phyloP scores from a whole-genome alignment of 208 protist genomes.

The Crithidia bombi region DNA sequence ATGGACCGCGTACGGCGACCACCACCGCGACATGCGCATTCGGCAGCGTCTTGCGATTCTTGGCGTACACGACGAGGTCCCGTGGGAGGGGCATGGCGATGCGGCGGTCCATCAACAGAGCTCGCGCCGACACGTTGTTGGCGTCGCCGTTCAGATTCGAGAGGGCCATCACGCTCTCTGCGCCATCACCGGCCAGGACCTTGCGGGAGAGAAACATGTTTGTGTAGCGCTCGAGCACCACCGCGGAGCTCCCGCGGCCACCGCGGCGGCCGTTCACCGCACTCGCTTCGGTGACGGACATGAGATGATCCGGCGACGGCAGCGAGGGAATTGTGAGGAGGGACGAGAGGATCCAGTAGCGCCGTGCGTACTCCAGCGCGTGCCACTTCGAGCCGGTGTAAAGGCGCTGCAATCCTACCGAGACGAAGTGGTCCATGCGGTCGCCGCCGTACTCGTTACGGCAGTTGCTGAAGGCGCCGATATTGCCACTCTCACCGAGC shows the following conservation, averaged over 20 bases:
- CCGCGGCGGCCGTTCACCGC: conserved; percentile 29
- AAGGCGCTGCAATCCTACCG: conserved; percentile 48
- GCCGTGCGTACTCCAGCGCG: conserved; percentile 69
- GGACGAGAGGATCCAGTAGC: conserved; percentile 61
- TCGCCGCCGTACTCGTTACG: conserved; percentile 44
- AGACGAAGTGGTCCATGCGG: conserved; percentile 60
- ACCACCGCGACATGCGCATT: conserved; percentile 70
- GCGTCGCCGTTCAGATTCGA: conserved; percentile 17
- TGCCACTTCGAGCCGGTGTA: conserved; percentile 74
- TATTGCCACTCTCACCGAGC: conserved; percentile 56
- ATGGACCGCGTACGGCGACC: conserved; percentile 57
- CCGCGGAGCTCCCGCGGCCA: conserved; percentile 20
- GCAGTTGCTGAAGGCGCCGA: conserved; percentile 80
- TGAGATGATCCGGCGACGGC: conserved; percentile 24
- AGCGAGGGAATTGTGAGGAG: conserved; percentile 43
- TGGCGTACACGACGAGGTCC: conserved; percentile 52
- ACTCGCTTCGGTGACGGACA: conserved; percentile 19
- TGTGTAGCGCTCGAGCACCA: conserved; percentile 33
- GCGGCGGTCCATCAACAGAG: conserved; percentile 28
- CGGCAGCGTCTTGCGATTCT: conserved; percentile 34
- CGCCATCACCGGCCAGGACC: background rate
- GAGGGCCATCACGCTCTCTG: background rate
- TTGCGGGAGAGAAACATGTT: conserved; percentile 36
- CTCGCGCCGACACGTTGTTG: conserved; percentile 36
- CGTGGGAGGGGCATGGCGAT: conserved; percentile 27